phyloP scores from a whole-genome alignment of 345 rosid species.

The Raphanus raphanistrum region DNA sequence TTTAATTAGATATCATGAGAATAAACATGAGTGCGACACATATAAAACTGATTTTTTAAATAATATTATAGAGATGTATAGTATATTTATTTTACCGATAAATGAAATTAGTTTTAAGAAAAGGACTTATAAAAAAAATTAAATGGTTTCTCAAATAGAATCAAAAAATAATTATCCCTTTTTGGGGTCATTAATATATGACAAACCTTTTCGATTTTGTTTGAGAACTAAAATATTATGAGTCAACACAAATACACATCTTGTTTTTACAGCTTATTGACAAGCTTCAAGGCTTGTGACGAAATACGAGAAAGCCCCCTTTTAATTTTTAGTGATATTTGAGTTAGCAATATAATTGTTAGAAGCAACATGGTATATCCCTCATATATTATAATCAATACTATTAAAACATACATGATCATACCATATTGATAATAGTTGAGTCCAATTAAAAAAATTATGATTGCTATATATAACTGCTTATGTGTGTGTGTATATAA shows the following conservation, averaged over 20 bases:
- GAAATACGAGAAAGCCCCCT: background rate
- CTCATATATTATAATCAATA: background rate
- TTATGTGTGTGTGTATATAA: too few species aligned
- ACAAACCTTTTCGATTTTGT: too few species aligned
- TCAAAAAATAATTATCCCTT: background rate
- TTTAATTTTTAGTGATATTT: background rate
- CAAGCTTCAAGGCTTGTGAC: conserved; percentile 17
- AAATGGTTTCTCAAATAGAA: background rate
- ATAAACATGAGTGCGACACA: too few species aligned
- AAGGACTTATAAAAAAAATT: background rate
- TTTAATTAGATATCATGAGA: too few species aligned
- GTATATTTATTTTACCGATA: background rate
- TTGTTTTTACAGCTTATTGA: conserved; percentile 12
- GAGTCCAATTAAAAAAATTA: too few species aligned
- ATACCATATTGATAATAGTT: too few species aligned
- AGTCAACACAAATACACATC: conserved; percentile 23
- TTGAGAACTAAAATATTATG: too few species aligned
- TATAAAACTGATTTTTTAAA: too few species aligned
- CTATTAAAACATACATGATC: too few species aligned
- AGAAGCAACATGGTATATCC: background rate
- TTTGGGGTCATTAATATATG: conserved; percentile 14
- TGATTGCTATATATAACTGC: too few species aligned
- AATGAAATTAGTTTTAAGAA: background rate
- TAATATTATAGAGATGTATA: background rate
- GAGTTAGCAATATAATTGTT: background rate